Percentiles rank a stretch among this genome's conserved stretches.
These are phyloP conservation scores for Crithidia sp. DNA, from an alignment of 208 protist genomes.

Conservation along the genomic window DNA sequence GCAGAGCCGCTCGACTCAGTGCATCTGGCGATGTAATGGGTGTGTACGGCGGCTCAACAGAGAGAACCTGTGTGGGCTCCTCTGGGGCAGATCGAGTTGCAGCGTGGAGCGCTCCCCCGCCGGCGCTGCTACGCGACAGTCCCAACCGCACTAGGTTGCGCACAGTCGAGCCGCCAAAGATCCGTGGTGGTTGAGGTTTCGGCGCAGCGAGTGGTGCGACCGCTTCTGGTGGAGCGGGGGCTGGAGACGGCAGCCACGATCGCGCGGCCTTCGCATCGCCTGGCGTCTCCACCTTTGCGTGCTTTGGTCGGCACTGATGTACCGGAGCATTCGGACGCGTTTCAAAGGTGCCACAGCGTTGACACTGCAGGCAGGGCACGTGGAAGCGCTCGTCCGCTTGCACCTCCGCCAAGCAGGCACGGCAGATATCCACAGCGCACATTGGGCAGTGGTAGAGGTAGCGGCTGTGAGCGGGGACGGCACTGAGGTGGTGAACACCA, in stretches of 20 bases:
- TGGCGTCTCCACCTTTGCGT: not conserved
- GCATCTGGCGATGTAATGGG: too few relatives aligned
- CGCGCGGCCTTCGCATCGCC: not conserved
- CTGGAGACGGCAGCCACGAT: not conserved
- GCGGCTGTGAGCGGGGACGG: not conserved
- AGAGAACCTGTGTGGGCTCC: too few relatives aligned
- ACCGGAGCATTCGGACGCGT: slow-evolving; percentile 36
- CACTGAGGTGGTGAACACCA: not conserved
- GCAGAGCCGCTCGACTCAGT: too few relatives aligned
- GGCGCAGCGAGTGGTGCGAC: not conserved
- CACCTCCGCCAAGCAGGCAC: slow-evolving; percentile 60
- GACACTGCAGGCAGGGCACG: slow-evolving; percentile 80
- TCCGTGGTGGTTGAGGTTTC: not conserved
- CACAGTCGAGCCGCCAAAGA: not conserved
- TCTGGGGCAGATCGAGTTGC: too few relatives aligned
- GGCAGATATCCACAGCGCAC: slow-evolving; percentile 78
- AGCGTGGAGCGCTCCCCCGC: not conserved
- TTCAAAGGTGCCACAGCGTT: slow-evolving; percentile 56
- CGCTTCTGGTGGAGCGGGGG: not conserved
- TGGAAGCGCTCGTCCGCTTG: slow-evolving; percentile 66
- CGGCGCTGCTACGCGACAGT: not conserved
- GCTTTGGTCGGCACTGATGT: slow-evolving; percentile 41
- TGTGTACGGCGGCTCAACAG: too few relatives aligned
- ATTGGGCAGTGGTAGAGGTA: slow-evolving; percentile 69
- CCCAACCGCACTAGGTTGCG: not conserved